Evolutionary conservation across 176 grass and related monocot species (phyloP), one percentile per base, ranked within the genome.

Genomic region (Cocos nucifera): DNA sequence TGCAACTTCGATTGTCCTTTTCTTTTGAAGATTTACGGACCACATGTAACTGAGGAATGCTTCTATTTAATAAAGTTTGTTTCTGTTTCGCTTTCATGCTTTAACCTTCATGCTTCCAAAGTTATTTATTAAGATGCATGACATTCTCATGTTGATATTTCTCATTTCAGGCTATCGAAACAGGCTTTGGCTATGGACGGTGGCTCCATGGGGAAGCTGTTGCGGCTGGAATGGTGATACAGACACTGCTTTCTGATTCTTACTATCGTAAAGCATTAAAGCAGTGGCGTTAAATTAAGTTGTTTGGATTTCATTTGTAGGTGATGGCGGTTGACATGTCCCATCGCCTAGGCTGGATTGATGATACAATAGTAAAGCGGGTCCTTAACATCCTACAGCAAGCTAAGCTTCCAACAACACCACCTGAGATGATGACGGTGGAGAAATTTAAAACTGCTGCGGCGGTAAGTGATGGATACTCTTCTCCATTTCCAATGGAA

Each of bases 271-370:
- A 44, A 44, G 35, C 2, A 1, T 2, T 44, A 12, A 44, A 44
- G 35, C 2, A 1, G 10, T 12, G 3, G 35, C 3, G 35, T 44
- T 44, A 44, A 44, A 44, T 44, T 12, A 44, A 44, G 35, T 10
- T 44, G 8, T 44, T 12, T 12, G 35, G 17, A 26, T 76, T n/a
- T 54, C 17, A 30, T 30, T 30, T 30, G 19, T 64, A 98, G 93
- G 93, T 98, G n/a, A 98, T 92, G 93, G 87, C 93, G 50, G 79
- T 62, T 66, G 87, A 98, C 28, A 92, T 98, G 93, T 98, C 93
- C 59, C 57, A 54, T 63, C 87, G 93, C 64, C 76, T 98, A 30
- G 93, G 87, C 20, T 98, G 93, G 93, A 98, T 98, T 63, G 93
- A 98, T 4, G 81, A 86, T 49, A 80, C 81, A 57, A 65, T 92